A percentile compares a stretch with the other conserved stretches of the same genome.
phyloP scores from a whole-genome alignment of 805 yeast genomes.

The Wickerhamiella vanderwaltii region DNA sequence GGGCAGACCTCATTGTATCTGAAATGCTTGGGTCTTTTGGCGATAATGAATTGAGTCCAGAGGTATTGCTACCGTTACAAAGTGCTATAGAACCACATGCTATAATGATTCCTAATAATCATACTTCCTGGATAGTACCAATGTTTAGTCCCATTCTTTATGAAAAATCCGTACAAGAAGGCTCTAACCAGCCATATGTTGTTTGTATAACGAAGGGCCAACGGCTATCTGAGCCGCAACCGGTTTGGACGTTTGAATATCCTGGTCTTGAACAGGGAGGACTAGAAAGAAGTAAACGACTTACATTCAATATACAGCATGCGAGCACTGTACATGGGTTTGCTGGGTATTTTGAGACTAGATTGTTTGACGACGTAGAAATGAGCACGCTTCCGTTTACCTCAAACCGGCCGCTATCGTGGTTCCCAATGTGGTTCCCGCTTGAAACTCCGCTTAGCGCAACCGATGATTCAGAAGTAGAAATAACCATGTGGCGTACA shows the following conservation, averaged over 20 bases:
- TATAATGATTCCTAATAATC: slow-evolving; percentile 49
- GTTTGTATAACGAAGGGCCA: slow-evolving; percentile 33
- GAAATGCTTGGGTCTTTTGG: slow-evolving; percentile 87
- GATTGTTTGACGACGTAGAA: slow-evolving; percentile 45
- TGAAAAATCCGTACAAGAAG: slow-evolving; percentile 10
- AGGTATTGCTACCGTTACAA: slow-evolving; percentile 29
- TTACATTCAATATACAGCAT: slow-evolving; percentile 35
- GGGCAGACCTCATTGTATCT: slow-evolving; percentile 53
- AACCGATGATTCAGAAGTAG: slow-evolving; percentile 44
- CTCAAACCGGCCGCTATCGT: slow-evolving; percentile 37
- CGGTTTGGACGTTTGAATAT: slow-evolving; percentile 52
- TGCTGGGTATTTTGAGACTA: slow-evolving; percentile 62
- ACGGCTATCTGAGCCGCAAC: slow-evolving; percentile 34
- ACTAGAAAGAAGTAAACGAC: slow-evolving; percentile 20
- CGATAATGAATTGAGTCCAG: slow-evolving; percentile 84
- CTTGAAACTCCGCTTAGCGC: slow-evolving; percentile 40
- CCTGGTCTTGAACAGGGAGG: slow-evolving; percentile 27
- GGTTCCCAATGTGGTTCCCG: slow-evolving; percentile 63
- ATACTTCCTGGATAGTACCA: slow-evolving; percentile 54
- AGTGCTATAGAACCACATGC: slow-evolving; percentile 37
- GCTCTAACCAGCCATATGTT: slow-evolving; percentile 32
- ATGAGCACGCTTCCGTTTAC: slow-evolving; percentile 35
- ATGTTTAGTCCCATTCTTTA: slow-evolving; percentile 45
- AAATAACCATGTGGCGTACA: slow-evolving; percentile 40
- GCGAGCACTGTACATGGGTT: slow-evolving; percentile 58